A percentile compares a stretch with the other conserved stretches of the same genome.
Evolutionary conservation across 1,284 basidiomycete genomes (phyloP).

Genomic region (Vanrija pseudolonga): DNA sequence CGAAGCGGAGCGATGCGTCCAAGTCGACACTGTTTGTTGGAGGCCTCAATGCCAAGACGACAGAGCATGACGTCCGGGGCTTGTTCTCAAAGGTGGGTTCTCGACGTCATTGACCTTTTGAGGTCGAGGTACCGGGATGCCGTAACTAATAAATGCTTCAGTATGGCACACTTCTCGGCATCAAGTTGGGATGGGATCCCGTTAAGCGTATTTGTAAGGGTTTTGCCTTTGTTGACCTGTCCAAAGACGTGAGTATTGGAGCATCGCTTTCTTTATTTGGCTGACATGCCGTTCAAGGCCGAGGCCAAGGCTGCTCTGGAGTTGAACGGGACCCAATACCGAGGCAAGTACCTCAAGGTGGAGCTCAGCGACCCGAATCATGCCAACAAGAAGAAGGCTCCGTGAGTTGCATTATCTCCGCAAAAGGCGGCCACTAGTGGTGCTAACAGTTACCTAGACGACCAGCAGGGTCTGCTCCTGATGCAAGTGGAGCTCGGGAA

Average conservation of each 20-base stretch:
- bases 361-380: constrained; percentile 36
- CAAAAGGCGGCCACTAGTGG: not conserved
- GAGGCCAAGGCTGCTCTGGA: constrained; percentile 67
- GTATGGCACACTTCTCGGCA: constrained; percentile 76
- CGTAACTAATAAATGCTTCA: constrained; percentile 36
- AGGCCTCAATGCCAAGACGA: constrained; percentile 60
- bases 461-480: not conserved
- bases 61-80: constrained; percentile 64
- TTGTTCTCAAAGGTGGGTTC: constrained; percentile 79
- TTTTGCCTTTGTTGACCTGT: constrained; percentile 91
- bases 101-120: constrained; percentile 2
- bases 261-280: not conserved
- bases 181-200: constrained; percentile 71
- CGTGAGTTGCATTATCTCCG: not conserved
- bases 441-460: too few species aligned
- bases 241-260: constrained; percentile 60
- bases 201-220: constrained; percentile 68
- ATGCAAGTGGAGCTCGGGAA: not conserved
- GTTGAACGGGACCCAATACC: constrained; percentile 75
- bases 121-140: too few species aligned
- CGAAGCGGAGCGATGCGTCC: constrained; percentile 79
- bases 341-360: constrained; percentile 36
- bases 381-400: constrained; percentile 23
- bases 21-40: constrained; percentile 86
- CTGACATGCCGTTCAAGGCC: constrained; percentile 51